Conservation (phyloP, 805 yeast genomes). For the Ascoidea rubescens region DNA sequence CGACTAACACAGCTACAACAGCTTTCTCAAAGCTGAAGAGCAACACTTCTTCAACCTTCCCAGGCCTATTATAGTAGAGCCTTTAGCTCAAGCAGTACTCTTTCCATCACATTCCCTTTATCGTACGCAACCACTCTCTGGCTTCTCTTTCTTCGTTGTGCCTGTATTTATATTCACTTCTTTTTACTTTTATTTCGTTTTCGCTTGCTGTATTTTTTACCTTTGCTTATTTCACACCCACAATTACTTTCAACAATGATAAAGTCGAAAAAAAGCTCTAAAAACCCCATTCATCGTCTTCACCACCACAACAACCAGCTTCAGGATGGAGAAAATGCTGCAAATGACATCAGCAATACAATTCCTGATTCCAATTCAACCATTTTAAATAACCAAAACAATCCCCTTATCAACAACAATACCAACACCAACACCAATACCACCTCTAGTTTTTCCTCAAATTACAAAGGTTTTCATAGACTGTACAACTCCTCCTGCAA, state of each 20-base stretch:
- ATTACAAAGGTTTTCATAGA: constrained; percentile 8
- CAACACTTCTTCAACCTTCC: neutral
- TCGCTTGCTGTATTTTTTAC: too few relatives aligned
- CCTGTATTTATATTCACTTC: too few relatives aligned
- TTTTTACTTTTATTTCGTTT: too few relatives aligned
- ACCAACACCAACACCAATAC: neutral
- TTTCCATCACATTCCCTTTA: too few relatives aligned
- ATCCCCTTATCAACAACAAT: neutral
- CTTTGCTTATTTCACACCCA: too few relatives aligned
- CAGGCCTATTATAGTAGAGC: neutral
- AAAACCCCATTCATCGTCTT: neutral
- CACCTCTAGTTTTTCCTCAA: neutral
- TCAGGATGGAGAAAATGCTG: neutral
- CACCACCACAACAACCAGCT: neutral
- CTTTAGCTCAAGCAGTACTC: too few relatives aligned
- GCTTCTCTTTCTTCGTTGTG: too few relatives aligned
- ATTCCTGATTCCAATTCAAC: neutral
- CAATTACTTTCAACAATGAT: neutral
- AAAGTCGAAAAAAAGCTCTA: neutral
- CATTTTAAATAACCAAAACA: neutral
- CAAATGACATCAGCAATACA: neutral
- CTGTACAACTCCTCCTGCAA: neutral
- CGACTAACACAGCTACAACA: too few relatives aligned
- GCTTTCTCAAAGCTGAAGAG: too few relatives aligned
- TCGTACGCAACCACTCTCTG: too few relatives aligned